Percentiles rank a stretch among this genome's conserved stretches.
phyloP scores from a whole-genome alignment of 2,329 filamentous ascomycete genomes.

The Tothia fuscella region DNA sequence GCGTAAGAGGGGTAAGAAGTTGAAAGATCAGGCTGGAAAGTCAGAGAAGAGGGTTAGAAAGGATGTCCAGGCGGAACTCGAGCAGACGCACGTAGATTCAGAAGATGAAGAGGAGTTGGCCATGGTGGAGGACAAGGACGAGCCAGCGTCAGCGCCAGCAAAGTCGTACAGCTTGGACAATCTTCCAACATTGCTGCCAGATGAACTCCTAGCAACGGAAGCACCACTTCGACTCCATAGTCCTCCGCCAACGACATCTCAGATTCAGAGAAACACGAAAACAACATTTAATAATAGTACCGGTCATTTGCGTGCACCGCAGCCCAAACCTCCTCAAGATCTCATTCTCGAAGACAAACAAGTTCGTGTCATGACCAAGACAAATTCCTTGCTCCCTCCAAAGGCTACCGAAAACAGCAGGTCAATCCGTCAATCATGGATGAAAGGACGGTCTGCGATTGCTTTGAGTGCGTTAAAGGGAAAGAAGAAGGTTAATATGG shows the following conservation, averaged over 20 bases:
- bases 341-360: not conserved
- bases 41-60: constrained; percentile 5
- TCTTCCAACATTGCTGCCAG: constrained; percentile 6
- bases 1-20: constrained; percentile 1
- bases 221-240: not conserved
- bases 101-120: not conserved
- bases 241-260: not conserved
- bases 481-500: not conserved
- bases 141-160: not conserved
- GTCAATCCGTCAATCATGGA: constrained; percentile 1
- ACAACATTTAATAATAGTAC: not conserved
- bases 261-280: not conserved
- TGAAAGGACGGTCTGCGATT: constrained; percentile 7
- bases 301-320: not conserved
- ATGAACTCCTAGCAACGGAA: constrained; percentile 6
- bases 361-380: constrained; percentile 4
- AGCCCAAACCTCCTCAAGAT: constrained; percentile 1
- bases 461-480: no score
- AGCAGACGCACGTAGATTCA: not conserved
- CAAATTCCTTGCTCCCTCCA: constrained; percentile 6
- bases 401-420: constrained; percentile 2
- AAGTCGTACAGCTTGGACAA: not conserved
- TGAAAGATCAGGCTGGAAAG: constrained; percentile 8
- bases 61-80: not conserved
- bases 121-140: not conserved